Percentiles rank a stretch among this genome's conserved stretches.
These are phyloP conservation scores for Fusarium avenaceum DNA, from an alignment of 2,329 filamentous ascomycete species.

Conservation along the genomic window DNA sequence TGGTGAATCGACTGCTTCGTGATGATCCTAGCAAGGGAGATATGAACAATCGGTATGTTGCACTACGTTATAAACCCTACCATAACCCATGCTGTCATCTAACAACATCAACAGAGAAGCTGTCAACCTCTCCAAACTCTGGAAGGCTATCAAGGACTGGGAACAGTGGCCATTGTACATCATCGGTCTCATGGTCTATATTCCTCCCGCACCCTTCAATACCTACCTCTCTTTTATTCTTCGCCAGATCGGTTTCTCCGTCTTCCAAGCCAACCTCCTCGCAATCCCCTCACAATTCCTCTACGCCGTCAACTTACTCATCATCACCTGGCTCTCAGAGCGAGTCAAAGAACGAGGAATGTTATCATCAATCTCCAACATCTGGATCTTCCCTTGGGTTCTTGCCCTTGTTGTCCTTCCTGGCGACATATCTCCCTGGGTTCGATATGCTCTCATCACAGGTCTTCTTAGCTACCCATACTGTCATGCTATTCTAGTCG, in stretches of 20 bases:
- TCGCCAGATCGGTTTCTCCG: constrained; percentile 58
- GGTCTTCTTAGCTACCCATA: constrained; percentile 63
- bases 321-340: constrained; percentile 61
- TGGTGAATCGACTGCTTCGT: constrained; percentile 71
- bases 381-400: constrained; percentile 65
- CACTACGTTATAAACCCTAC: rapidly evolving
- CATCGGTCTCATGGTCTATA: constrained; percentile 64
- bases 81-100: not conserved
- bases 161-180: constrained; percentile 67
- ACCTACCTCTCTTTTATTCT: constrained; percentile 63
- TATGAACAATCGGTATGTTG: constrained; percentile 67
- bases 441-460: constrained; percentile 56
- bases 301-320: constrained; percentile 62
- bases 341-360: constrained; percentile 60
- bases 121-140: constrained; percentile 56
- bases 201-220: constrained; percentile 58
- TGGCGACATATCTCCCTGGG: constrained; percentile 56
- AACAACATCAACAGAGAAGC: constrained; percentile 56
- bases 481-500: constrained; percentile 63
- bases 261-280: constrained; percentile 61
- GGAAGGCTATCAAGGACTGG: constrained; percentile 68
- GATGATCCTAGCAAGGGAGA: constrained; percentile 73
- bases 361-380: constrained; percentile 60
- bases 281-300: constrained; percentile 61
- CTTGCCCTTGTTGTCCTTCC: constrained; percentile 59